Evolutionary conservation across 2,329 filamentous ascomycete species (phyloP), one percentile per base, ranked within the genome.

Genomic region (Penicillium decumbens): DNA sequence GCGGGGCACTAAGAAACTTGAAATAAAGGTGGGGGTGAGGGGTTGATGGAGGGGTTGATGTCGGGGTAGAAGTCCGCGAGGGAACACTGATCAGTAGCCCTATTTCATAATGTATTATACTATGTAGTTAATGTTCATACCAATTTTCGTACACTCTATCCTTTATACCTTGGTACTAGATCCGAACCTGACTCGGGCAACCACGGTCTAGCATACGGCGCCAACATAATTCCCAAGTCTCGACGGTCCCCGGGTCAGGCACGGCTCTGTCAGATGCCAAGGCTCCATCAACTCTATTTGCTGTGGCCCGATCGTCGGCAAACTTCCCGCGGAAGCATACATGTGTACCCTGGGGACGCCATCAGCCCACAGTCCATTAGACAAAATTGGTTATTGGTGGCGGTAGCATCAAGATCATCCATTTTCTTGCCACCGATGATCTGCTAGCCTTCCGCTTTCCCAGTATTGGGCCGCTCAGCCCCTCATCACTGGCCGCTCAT

Each of bases 241-340:
- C 29, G 15, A 29, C 41, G 28, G 41, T n/a, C 32, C 18, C 23
- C 25, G 40, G 18, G 45, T 43, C 41, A 43, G 40, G 43, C 39
- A 49, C 50, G 18, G 38, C 33, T 24, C n/a, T 43, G 43, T 45
- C 37, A 38, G 9, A 18, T 41, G 50, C 50, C 47, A 53, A 50
- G 45, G 25, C 25, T 25, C 13, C 15, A 20, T 10, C 23, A 40
- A 42, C 47, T 28, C 43, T 41, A 44, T 49, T 49, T 23, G 40
- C 23, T 9, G 12, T 9, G 23, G 8, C 25, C 45, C 45, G 45
- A 43, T 24, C 29, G 30, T 35, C 43, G 46, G 46, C 24, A 49
- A 7, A 9, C 37, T 9, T 40, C 45, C 42, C 41, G 45, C 45
- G 45, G 48, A 25, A 23, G 32, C 20, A 18, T 10, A 35, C 23